phyloP scores from a whole-genome alignment of 305 asterid species.

The Fraxinus velutina region DNA sequence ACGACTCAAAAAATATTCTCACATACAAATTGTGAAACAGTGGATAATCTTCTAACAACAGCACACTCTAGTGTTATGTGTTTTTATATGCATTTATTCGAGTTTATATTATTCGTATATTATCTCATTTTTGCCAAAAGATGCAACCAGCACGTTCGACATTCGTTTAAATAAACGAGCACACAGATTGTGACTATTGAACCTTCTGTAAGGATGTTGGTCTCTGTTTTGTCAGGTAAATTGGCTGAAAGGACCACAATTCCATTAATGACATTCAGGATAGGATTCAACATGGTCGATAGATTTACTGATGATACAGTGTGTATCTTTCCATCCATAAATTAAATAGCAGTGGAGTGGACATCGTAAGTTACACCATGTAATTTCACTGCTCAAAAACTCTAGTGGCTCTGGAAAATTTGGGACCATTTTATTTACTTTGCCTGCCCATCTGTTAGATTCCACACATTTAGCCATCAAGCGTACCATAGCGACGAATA shows the following conservation, averaged over 20 bases:
- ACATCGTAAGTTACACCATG: neutral
- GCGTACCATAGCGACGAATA: neutral
- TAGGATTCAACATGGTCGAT: neutral
- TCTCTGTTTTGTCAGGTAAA: neutral
- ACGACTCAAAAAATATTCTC: neutral
- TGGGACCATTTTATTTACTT: neutral
- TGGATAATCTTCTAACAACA: neutral
- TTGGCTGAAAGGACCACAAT: conserved; percentile 19
- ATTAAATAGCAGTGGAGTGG: neutral
- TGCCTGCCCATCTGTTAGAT: neutral
- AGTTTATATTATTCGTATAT: neutral
- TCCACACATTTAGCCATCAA: neutral
- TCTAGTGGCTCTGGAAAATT: conserved; percentile 15
- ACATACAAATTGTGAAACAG: neutral
- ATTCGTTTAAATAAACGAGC: neutral
- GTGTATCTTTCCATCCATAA: neutral
- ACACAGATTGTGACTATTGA: neutral
- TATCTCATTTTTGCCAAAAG: neutral
- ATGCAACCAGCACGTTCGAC: neutral
- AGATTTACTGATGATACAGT: neutral
- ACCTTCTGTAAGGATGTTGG: neutral
- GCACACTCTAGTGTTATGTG: neutral
- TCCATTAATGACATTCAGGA: neutral
- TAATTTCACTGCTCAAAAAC: conserved; percentile 3
- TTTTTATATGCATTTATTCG: neutral